Conservation (phyloP, 1,284 basidiomycete genomes). For the Rhodotorula sp. region DNA sequence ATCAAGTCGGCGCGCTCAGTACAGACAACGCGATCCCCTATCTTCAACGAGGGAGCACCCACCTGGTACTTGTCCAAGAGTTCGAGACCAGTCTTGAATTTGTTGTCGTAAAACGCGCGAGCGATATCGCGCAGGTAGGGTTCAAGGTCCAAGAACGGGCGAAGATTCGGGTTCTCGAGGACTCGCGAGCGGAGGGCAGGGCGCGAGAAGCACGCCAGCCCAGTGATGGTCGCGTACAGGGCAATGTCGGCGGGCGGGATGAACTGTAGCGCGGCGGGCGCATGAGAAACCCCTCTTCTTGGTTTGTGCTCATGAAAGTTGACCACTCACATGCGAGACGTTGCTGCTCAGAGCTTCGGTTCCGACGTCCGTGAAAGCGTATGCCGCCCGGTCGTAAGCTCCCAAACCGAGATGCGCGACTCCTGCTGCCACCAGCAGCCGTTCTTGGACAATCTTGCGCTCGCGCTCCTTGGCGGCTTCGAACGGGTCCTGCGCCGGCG, state of each 20-base stretch:
- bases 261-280: constrained; percentile 54
- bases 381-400: constrained; percentile 72
- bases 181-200: constrained; percentile 64
- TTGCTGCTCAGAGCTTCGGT: constrained; percentile 26
- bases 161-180: constrained; percentile 67
- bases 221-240: constrained; percentile 75
- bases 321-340: constrained; percentile 15
- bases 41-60: constrained; percentile 43
- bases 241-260: constrained; percentile 75
- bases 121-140: constrained; percentile 77
- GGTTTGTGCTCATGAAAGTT: not conserved
- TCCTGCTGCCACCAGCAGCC: constrained; percentile 72
- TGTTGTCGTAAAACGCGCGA: constrained; percentile 74
- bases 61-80: constrained; percentile 70
- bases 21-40: too few species aligned
- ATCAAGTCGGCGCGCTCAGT: too few species aligned
- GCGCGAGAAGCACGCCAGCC: constrained; percentile 70
- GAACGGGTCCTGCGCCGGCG: constrained; percentile 34
- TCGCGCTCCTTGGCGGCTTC: constrained; percentile 40
- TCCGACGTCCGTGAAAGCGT: constrained; percentile 53
- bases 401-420: constrained; percentile 67
- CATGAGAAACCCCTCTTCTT: not conserved
- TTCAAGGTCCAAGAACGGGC: constrained; percentile 77
- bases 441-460: constrained; percentile 60
- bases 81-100: constrained; percentile 74